Percentiles rank a stretch among this genome's conserved stretches.
phyloP scores from a whole-genome alignment of 768 basidiomycete genomes.

The Auricularia auricula-judae region DNA sequence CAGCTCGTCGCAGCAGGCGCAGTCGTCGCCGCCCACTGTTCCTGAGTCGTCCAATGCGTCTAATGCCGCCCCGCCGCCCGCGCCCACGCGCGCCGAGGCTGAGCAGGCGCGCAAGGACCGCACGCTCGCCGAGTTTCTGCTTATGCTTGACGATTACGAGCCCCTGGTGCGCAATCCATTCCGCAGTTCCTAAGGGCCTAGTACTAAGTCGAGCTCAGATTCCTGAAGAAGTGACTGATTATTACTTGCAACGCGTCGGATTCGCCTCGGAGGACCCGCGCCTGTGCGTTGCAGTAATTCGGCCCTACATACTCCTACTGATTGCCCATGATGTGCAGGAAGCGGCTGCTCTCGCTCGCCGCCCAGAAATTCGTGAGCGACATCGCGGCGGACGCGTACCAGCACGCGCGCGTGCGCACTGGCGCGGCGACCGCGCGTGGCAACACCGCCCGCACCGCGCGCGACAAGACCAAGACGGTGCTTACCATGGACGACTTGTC shows the following conservation, averaged over 20 bases:
- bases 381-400: constrained; percentile 92
- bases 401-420: constrained; percentile 91
- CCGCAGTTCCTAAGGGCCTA: neutral
- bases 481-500: constrained; percentile 97
- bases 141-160: constrained; percentile 95
- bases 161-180: constrained; percentile 54
- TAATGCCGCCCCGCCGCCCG: constrained; percentile 16
- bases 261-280: constrained; percentile 93
- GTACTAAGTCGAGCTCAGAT: constrained; percentile 40
- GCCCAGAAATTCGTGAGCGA: constrained; percentile 98
- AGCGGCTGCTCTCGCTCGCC: constrained; percentile 87
- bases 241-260: constrained; percentile 90
- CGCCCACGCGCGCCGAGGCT: constrained; percentile 42
- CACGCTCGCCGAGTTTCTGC: constrained; percentile 84
- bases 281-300: constrained; percentile 41
- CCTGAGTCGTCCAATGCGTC: neutral
- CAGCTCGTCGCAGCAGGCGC: neutral
- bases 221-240: constrained; percentile 95
- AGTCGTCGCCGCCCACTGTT: neutral
- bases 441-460: neutral
- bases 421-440: constrained; percentile 42
- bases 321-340: constrained; percentile 34
- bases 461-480: constrained; percentile 81
- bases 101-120: constrained; percentile 82
- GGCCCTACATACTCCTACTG: neutral